Conservation (phyloP, 176 grass and related monocot species). For the Thalia dealbata region DNA sequence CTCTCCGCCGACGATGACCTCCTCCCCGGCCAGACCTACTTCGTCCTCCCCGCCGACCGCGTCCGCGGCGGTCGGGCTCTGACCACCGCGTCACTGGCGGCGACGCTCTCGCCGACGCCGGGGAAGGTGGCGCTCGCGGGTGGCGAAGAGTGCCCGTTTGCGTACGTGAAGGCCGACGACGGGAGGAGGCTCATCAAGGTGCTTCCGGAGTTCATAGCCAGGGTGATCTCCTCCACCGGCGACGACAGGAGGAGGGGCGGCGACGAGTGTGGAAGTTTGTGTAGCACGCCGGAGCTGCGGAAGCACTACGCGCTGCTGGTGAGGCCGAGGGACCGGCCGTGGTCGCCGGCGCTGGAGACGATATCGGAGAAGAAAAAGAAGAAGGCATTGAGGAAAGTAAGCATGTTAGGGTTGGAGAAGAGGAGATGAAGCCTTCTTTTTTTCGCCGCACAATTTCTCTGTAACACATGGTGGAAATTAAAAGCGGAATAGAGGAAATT, state of each 20-base stretch:
- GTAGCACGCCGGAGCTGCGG: constrained; percentile 80
- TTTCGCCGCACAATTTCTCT: too few relatives aligned
- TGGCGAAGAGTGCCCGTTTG: constrained; percentile 33
- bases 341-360: constrained; percentile 74
- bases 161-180: constrained; percentile 38
- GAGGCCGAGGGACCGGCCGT: constrained; percentile 39
- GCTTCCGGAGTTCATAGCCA: constrained; percentile 48
- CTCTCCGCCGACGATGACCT: constrained; percentile 42
- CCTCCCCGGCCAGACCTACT: constrained; percentile 40
- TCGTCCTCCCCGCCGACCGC: constrained; percentile 53
- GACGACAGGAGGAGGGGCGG: not conserved
- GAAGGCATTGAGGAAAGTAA: too few relatives aligned
- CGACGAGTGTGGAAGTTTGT: constrained; percentile 18
- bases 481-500: too few relatives aligned
- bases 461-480: too few relatives aligned
- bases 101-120: constrained; percentile 15
- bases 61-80: constrained; percentile 25
- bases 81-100: constrained; percentile 36
- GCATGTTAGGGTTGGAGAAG: too few relatives aligned
- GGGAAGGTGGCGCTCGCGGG: constrained; percentile 7
- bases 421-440: too few relatives aligned
- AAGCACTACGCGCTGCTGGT: constrained; percentile 81
- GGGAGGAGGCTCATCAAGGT: constrained; percentile 49
- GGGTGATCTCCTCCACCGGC: not conserved
- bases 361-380: constrained; percentile 48